Base-by-base conservation (phyloP, 257 asterid species). In the Solanum medicagineum region DNA sequence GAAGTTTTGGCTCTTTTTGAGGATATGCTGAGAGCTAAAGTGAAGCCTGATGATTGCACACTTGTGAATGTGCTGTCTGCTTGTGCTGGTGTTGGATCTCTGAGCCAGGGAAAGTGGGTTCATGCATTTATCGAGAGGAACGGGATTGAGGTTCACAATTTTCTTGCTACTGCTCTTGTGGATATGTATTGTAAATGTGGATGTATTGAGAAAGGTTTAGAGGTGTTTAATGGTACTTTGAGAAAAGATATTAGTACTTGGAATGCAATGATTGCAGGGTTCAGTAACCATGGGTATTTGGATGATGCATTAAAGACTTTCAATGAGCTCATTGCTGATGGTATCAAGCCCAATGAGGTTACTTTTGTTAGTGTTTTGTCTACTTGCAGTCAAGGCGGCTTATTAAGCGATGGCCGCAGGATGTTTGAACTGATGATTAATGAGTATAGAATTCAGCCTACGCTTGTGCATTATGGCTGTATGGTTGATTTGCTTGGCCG, bases 181-280 rank as follows among this genome's bases (percentile, higher is more conserved):
- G 89, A 90, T 80, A 90, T 90, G 92, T 90, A 90, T 77, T 82
- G 89, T 4, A 90, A 88, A 87, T 88, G 92, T 85, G 92, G 91
- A 83, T 84, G 65, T 63, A 87, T 90, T 71, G 90, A 88, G 83
- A 85, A 90, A 86, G 85, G 88, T 10, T 10, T 65, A 12, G 89
- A 85, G 73, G 88, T 88, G 74, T 87, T 88, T 81, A 71, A 74
- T n/a, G 16, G 71, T 68, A 62, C 90, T 40, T 65, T 73, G 65
- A 55, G 49, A 81, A 90, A 87, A 82, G 89, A 88, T 75, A 83
- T 85, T 65, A 85, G 92, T 54, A 87, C 92, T 29, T 90, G 91
- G 92, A 90, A 88, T 87, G 88, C 91, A 63, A 87, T 88, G 88
- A 87, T 88, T 86, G 62, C 87, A 20, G 90, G 91, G 70, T 87